Evolutionary conservation across 495 filamentous ascomycete species (phyloP), one percentile per base, ranked within the genome.

Genomic region (Neurospora sp.): DNA sequence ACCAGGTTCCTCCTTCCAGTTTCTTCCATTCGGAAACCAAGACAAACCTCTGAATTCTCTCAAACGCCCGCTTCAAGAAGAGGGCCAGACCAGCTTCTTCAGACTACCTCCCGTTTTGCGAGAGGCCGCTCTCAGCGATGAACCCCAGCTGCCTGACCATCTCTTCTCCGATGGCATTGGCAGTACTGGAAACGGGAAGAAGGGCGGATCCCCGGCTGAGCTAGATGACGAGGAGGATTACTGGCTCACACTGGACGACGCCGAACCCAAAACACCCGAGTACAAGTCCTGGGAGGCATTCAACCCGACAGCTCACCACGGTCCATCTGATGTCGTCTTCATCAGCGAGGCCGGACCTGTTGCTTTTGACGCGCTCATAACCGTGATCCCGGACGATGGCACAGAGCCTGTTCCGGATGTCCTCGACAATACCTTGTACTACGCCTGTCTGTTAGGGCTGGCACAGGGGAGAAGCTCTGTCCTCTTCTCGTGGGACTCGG

Each of bases 401-500:
- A 31, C 53, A 35, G 53, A 65, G 6, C 27, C 53, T 65, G 27
- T 65, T 2, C 69, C 76, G 9, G 76, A 80, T 38, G 73, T 86
- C 12, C 73, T 87, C 18, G 81, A 81, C 41, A 75, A 84, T 20
- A 82, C 85, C 53, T 73, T 86, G 2, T 89, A 93, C 75, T 78
- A 90, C 41, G 78, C 87, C 68, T 90, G 89, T 31, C 81, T 97
- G 22, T 79, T 93, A 42, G 87, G 88, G 69, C 86, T 97, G 10
- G 92, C 91, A 0, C 84, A 98, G 3, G 96, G 96, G 6, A 88
- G 93, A 81, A 91, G 89, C 69, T 97, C 95, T 0, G 80, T 91
- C 10, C 87, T 97, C 68, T 98, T 96, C 80, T 79, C 79, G 1
- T 97, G 90, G 84, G 85, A 93, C 71, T 77, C 85, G 39, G 78